These are phyloP conservation scores for Fusarium pseudograminearum DNA, from an alignment of 2,329 filamentous ascomycete species.

Conservation along the genomic window DNA sequence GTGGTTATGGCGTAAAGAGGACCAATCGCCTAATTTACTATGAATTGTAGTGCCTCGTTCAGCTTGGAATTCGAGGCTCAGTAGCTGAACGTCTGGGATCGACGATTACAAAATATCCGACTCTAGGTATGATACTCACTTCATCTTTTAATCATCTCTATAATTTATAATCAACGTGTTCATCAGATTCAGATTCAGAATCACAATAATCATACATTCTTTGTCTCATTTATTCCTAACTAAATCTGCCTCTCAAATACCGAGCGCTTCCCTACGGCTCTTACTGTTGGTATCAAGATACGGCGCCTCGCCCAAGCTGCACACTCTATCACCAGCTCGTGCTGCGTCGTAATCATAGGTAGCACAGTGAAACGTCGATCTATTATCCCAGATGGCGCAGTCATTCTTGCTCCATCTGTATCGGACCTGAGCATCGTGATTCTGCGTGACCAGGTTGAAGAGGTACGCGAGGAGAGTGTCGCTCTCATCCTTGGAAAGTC, in stretches of 20 bases:
- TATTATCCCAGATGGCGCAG: slow-evolving; percentile 75
- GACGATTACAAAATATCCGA: no score
- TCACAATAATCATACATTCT: not conserved
- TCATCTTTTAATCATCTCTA: not conserved
- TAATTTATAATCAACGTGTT: not conserved
- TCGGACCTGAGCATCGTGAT: slow-evolving; percentile 69
- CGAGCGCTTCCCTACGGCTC: slow-evolving; percentile 55
- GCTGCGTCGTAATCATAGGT: slow-evolving; percentile 70
- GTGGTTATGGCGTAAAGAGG: not conserved
- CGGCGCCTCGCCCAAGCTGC: slow-evolving; percentile 58
- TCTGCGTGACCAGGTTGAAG: slow-evolving; percentile 62
- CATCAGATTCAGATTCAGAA: no score
- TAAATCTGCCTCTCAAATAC: slow-evolving; percentile 10
- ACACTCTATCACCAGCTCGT: slow-evolving; percentile 57
- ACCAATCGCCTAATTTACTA: not conserved
- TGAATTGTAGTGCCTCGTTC: no score
- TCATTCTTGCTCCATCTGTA: slow-evolving; percentile 67
- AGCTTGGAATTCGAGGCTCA: no score
- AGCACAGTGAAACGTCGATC: slow-evolving; percentile 63
- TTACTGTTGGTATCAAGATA: slow-evolving; percentile 56
- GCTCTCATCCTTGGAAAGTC: slow-evolving; percentile 65
- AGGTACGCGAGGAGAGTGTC: slow-evolving; percentile 63
- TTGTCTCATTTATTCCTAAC: not conserved
- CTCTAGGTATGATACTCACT: no score
- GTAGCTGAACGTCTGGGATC: no score